Base-by-base conservation (phyloP, 345 rosid species). In the Luvunga scandens region DNA sequence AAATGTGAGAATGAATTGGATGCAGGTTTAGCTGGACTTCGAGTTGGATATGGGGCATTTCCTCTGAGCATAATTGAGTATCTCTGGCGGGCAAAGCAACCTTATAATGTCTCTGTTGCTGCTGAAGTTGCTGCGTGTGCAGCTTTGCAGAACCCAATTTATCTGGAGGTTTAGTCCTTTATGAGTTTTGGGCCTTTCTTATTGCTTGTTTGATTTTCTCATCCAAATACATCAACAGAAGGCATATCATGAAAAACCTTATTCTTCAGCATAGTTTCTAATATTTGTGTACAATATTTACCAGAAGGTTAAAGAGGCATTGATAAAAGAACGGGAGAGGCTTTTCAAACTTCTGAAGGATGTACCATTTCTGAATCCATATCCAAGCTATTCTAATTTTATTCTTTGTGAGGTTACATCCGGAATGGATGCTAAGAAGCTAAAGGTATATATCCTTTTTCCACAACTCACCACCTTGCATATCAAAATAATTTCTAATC, bases 1-100 rank as follows among this genome's bases (percentile, higher is more conserved):
- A 65, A 27, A n/a, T 14, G 45, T 60, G 53, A n/a, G 21, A 75
- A 66, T 64, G 31, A 70, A 61, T 45, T 25, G 28, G 31, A 6
- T 84, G 79, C 87, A 95, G 99, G 94, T 74, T 84, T 96, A 75
- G 99, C 99, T 9, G 99, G 99, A 60, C 87, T 96, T 0, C 85
- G 98, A 8, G 95, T 94, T 79, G 99, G 99, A 67, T 96, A 96
- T 73, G 99, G 99, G 81, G 93, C 99, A 69, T 96, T 96, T 81
- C 95, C 98, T 36, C 75, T 85, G 76, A 91, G 97, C 82, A 87
- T 96, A 81, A 92, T 96, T 25, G 90, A 94, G 85, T 96, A 88
- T 85, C 76, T 92, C 55, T 94, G 98, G 97, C 88, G 97, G 86
- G 99, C 98, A 3, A 94, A 96, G 65, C 97, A 94, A 34, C 99